Evolutionary conservation across 345 rosid genomes (phyloP), one percentile per base, ranked within the genome.

Genomic region (Citrus cavaleriei): DNA sequence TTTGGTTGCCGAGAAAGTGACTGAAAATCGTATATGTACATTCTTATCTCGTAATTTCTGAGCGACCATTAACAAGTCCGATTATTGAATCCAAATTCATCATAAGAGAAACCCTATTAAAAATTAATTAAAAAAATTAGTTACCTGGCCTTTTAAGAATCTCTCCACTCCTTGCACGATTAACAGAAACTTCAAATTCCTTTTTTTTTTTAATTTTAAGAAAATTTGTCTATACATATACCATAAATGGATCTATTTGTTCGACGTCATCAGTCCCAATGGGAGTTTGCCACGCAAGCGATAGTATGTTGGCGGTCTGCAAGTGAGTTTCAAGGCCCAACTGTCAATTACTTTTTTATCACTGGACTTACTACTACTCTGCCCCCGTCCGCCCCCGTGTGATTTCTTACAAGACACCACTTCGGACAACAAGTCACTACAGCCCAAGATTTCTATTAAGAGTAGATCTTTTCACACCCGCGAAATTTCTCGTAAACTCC

Each of bases 301-400:
- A 34, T 3, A 19, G 24, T 8, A 0, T 30, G 1, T 30, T 18
- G 7, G 5, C 34, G 22, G 21, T 28, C 67, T 5, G 5, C 21
- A 10, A 42, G 49, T 42, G 51, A 46, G 18, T 13, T 46, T 46
- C 2, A 13, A 3, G 51, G 18, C 51, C 51, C 51, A 13, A 46
- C 51, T 13, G 51, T 3, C 51, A 3, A 10, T 3, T 12, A 10
- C 13, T 10, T 42, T 42, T 42, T 42, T 0, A 3, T 42, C 3
- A 0, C 16, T 10, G 1, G 0, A 42, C 0, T 0, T 10, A 1
- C 51, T 3, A 46, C 51, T 46, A 13, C 0, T 46, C 18, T 6
- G 0, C 0, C 51, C 51, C 51, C 1, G 0, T 46, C 18, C 1
- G 0, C 0, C 51, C 51, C 51, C 1, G 0, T 3, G 5, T 0